Evolutionary conservation across 2,329 filamentous ascomycete species (phyloP), one percentile per base, ranked within the genome.

Genomic region (Penicillium sp.): DNA sequence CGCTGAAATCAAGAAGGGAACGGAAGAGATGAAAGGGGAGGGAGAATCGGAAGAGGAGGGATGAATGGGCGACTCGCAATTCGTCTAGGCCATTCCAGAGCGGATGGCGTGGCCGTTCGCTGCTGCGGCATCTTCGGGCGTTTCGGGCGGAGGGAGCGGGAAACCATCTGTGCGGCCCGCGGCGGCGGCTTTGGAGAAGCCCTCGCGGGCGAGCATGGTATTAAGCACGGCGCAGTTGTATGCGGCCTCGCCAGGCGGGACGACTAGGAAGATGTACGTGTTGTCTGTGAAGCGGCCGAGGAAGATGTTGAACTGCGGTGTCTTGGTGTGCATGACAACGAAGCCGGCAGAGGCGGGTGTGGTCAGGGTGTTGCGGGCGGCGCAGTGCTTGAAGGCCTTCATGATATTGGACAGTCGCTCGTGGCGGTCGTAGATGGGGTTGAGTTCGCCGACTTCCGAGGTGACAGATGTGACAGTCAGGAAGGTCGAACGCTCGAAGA

Each of bases 401-500:
- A 98, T 86, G 60, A 98, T 96, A 65, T 95, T 97, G 47, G 86
- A 93, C 60, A 98, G 86, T 54, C 86, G 85, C 74, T 98, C 93
- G 57, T 95, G 89, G 2, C 93, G 86, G 68, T 98, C 93, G 35
- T 85, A 84, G 47, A 87, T 94, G 1, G 93, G 91, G 63, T 98
- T 98, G 35, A 79, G 69, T 23, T 78, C 75, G 30, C 89, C 89
- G 47, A 84, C 76, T 13, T 80, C 76, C 2, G 86, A 84, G 4
- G 87, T 87, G 70, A 94, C 93, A 42, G 86, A 88, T 0, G 89
- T 94, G n/a, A 98, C 90, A 37, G 91, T 94, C 0, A 98, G 78
- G 68, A 96, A 98, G 0, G 90, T 96, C 3, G 90, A 94, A 40
- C 93, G 81, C 71, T 98, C 93, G 61, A 97, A 97, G 26, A 98